phyloP scores from a whole-genome alignment of 2,329 filamentous ascomycete species.

The Colletotrichum spaethianum region DNA sequence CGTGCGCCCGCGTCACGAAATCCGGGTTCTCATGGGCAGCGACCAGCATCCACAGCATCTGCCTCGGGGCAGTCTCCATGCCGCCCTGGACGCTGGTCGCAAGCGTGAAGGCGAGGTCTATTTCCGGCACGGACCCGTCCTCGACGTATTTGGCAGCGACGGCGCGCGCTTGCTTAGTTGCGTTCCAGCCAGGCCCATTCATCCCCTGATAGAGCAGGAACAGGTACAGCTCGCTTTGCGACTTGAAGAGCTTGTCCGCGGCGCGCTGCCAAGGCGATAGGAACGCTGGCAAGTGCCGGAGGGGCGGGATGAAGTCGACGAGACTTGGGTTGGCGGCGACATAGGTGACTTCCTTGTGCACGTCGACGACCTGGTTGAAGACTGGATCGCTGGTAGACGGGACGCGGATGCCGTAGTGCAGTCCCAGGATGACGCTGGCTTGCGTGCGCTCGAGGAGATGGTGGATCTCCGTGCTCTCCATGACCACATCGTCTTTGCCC shows the following conservation, averaged over 20 bases:
- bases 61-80: slow-evolving; percentile 49
- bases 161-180: slow-evolving; percentile 47
- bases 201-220: slow-evolving; percentile 45
- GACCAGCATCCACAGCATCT: slow-evolving; percentile 50
- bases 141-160: slow-evolving; percentile 49
- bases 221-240: slow-evolving; percentile 47
- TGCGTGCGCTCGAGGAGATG: slow-evolving; percentile 53
- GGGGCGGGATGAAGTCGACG: slow-evolving; percentile 58
- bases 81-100: slow-evolving; percentile 51
- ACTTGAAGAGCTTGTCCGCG: slow-evolving; percentile 50
- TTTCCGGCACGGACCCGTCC: slow-evolving; percentile 42
- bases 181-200: slow-evolving; percentile 48
- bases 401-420: slow-evolving; percentile 55
- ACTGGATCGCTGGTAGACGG: slow-evolving; percentile 45
- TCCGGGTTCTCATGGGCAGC: slow-evolving; percentile 49
- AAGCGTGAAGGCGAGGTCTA: slow-evolving; percentile 53
- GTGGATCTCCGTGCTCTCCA: slow-evolving; percentile 45
- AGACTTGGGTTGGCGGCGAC: slow-evolving; percentile 49
- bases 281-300: slow-evolving; percentile 55
- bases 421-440: slow-evolving; percentile 54
- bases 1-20: slow-evolving; percentile 51
- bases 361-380: slow-evolving; percentile 44
- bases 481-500: not conserved
- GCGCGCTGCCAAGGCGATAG: slow-evolving; percentile 54
- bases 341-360: slow-evolving; percentile 48